Evolutionary conservation across 345 rosid species (phyloP).

Genomic region (Nephelium lappaceum): DNA sequence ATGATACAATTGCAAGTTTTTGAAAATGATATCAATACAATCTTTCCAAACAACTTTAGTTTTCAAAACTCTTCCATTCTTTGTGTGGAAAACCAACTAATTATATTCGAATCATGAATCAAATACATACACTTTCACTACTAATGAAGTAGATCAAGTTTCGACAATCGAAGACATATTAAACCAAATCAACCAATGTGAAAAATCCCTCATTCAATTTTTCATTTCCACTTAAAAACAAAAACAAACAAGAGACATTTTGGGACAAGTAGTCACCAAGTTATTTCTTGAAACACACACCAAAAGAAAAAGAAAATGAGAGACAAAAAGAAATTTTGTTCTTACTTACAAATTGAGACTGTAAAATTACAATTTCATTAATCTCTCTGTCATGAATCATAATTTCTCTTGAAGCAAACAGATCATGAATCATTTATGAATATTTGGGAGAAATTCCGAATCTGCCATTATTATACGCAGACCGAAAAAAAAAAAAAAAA

Average conservation of each 20-base stretch:
- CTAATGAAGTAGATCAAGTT: not conserved
- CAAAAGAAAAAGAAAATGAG: not conserved
- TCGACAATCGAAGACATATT: not conserved
- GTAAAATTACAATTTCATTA: slow-evolving; percentile 26
- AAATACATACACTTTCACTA: no score
- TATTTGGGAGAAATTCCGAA: slow-evolving; percentile 22
- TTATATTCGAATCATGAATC: no score
- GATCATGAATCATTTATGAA: slow-evolving; percentile 2
- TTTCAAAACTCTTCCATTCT: no score
- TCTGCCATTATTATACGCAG: slow-evolving; percentile 47
- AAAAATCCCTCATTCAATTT: not conserved
- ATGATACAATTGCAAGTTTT: no score
- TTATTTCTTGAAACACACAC: not conserved
- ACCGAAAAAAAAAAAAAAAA: slow-evolving; percentile 28
- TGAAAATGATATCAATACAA: no score
- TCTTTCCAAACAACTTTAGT: no score
- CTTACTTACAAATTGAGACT: slow-evolving; percentile 24
- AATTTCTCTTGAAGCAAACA: slow-evolving; percentile 19
- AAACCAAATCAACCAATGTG: not conserved
- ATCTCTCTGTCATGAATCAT: not conserved
- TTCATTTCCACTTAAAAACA: no score
- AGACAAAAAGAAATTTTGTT: not conserved
- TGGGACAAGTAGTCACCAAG: not conserved
- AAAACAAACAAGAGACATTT: not conserved
- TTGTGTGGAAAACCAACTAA: no score